Base-by-base conservation (phyloP, 176 grass and related monocot genomes). In the Chrysopogon serrulatus region DNA sequence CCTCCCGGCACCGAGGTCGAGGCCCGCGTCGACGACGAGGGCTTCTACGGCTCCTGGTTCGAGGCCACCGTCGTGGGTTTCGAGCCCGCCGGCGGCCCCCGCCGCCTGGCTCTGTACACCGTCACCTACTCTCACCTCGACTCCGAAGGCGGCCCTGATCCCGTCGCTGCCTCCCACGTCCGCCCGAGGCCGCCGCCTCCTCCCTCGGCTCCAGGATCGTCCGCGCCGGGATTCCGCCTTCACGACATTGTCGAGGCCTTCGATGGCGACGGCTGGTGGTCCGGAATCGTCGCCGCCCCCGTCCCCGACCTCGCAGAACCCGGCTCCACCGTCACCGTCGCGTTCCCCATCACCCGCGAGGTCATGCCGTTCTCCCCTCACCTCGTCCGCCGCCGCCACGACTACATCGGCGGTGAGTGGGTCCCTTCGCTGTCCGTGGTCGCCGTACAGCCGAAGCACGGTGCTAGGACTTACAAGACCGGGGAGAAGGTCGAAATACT, bases 41-140 rank as follows among this genome's bases (percentile, higher is more conserved):
- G 92, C 26, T 90, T 84, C 79, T 80, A 85, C 68, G 92, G 88
- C 62, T 78, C 79, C 19, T 94, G 88, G 88, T 94, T 83, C 83
- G 86, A 88, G 86, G 88, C 88, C 79, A 65, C 15, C 44, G 64
- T 94, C 44, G 56, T 53, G 16, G 36, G 35, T 12, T 88, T 67
- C 82, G 2, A 16, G 60, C 76, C 72, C 30, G 44, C 42, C 8
- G 54, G 48, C 8, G 48, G 77, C 4, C 53, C 33, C 30, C 10
- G 79, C 5, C 2, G 0, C 23, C 83, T 69, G 32, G 59, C 65
- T 12, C 65, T 16, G 24, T 86, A 72, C 82, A 53, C 65, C 5
- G 75, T 83, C 70, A 24, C 41, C 27, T 91, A 91, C 79, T 11
- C 62, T 65, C 84, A 79, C 69, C 74, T 88, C 73, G 53, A 78